Percentiles rank a stretch among this genome's conserved stretches.
Conservation (phyloP, 192 early-diverging fungal species). For the Backusella psychrophila region DNA sequence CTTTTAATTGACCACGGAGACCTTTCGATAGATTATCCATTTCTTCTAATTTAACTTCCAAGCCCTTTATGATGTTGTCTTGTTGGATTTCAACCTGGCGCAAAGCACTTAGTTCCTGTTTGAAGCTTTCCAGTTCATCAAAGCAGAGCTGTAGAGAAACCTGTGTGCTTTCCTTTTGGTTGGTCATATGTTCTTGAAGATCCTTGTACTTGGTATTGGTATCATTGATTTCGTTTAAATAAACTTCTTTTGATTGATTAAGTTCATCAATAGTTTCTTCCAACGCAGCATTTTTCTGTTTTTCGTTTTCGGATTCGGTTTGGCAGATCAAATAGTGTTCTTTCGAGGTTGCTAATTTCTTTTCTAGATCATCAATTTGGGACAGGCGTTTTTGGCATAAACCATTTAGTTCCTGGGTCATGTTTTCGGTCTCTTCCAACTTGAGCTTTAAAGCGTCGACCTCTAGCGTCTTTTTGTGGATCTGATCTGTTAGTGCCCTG, state of each 20-base stretch:
- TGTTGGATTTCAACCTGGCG: constrained; percentile 33
- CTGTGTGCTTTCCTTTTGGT: constrained; percentile 30
- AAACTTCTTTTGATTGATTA: not conserved
- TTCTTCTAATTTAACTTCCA: constrained; percentile 29
- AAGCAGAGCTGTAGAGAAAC: constrained; percentile 21
- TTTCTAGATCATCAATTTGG: not conserved
- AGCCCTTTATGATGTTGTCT: constrained; percentile 27
- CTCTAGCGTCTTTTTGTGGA: constrained; percentile 1
- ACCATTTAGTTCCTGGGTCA: not conserved
- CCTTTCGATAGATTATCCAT: constrained; percentile 19
- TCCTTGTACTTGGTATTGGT: not conserved
- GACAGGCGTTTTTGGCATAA: not conserved
- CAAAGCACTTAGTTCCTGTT: constrained; percentile 25
- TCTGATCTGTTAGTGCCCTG: not conserved
- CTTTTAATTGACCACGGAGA: constrained; percentile 21
- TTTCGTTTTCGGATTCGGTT: not conserved
- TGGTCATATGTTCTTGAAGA: constrained; percentile 19
- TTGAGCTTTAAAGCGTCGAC: not conserved
- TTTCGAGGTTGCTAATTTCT: not conserved
- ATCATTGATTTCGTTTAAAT: not conserved
- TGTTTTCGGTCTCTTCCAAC: constrained; percentile 10
- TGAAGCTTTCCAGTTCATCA: constrained; percentile 30
- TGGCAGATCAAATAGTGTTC: not conserved
- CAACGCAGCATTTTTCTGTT: not conserved
- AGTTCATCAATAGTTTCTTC: not conserved